A percentile compares a stretch with the other conserved stretches of the same genome.
phyloP scores from a whole-genome alignment of 148 eudicot species.

The Rhododendron kiyosumense region DNA sequence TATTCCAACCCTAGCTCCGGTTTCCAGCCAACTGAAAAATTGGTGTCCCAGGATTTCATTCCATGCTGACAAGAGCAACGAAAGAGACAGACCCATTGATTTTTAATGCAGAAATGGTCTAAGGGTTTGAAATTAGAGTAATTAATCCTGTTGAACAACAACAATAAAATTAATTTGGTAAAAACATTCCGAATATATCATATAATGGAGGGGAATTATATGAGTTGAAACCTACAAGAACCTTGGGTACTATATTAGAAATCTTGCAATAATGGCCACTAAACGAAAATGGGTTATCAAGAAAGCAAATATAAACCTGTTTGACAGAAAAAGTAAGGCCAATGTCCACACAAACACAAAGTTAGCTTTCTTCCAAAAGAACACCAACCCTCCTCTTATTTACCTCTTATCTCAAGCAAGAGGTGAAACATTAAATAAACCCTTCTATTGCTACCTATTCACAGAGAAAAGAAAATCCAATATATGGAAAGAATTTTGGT shows the following conservation, averaged over 20 bases:
- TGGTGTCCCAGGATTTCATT: slow-evolving; percentile 12
- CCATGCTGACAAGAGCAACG: slow-evolving; percentile 15
- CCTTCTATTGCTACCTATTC: neutral
- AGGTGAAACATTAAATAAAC: neutral
- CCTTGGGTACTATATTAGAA: neutral
- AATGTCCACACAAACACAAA: neutral
- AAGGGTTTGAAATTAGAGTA: neutral
- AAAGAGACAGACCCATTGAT: slow-evolving; percentile 18
- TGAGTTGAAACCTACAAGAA: neutral
- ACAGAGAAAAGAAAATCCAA: neutral
- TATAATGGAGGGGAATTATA: neutral
- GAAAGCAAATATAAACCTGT: neutral
- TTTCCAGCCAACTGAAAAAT: slow-evolving; percentile 3
- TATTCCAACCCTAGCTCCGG: neutral
- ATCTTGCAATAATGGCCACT: neutral
- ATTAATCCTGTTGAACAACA: slow-evolving; percentile 5
- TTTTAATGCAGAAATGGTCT: neutral
- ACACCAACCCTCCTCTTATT: neutral
- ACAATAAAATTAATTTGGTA: neutral
- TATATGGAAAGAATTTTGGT: neutral
- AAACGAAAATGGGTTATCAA: neutral
- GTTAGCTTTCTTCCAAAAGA: neutral
- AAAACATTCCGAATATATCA: neutral
- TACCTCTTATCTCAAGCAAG: neutral
- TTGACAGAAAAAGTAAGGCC: neutral